Evolutionary conservation across 306 rosid genomes (phyloP), one percentile per base, ranked within the genome.

Genomic region (Hylodesmum podocarpum): DNA sequence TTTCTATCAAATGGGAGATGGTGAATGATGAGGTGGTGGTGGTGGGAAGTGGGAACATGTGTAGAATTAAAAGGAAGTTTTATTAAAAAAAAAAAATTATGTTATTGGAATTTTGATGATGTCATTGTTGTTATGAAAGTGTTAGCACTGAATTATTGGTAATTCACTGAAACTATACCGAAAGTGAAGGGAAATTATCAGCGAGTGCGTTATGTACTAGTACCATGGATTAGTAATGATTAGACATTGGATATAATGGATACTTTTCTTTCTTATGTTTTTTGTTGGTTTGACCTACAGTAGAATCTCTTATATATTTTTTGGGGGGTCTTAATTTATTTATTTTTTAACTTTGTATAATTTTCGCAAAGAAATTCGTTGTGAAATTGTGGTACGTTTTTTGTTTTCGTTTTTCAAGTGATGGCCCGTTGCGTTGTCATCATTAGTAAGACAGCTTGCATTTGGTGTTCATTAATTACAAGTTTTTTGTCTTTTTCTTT

Each of bases 391-490:
- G 7, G 27, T 39, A 9, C 46, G 3, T n/a, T 61, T 49, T 68
- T 47, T 49, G 24, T 50, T 75, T 28, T 10, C 22, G 31, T 29
- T 63, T 62, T 49, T 3, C 41, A 24, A 80, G 7, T 73, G 54
- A 66, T 73, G 79, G 70, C 79, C 80, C 80, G 12, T 70, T 57
- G 18, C 28, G 70, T 53, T 80, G 63, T 54, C 59, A n/a, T 16
- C 59, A 12, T 16, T 57, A 44, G 65, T 33, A 16, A 16, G 58
- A 68, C 73, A 77, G 72, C 76, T 69, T 47, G 44, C 54, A 39
- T 69, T 39, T 78, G 41, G 81, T 57, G 62, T 65, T 22, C 34
- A 65, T 43, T 50, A 79, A 72, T 33, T 61, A 63, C 81, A 62
- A 46, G 22, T 55, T n/a, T 74, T 68, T 66, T 61, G 51, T 53